These are phyloP conservation scores for Marasmius oreades DNA, from an alignment of 1,284 basidiomycete genomes.

Conservation along the genomic window DNA sequence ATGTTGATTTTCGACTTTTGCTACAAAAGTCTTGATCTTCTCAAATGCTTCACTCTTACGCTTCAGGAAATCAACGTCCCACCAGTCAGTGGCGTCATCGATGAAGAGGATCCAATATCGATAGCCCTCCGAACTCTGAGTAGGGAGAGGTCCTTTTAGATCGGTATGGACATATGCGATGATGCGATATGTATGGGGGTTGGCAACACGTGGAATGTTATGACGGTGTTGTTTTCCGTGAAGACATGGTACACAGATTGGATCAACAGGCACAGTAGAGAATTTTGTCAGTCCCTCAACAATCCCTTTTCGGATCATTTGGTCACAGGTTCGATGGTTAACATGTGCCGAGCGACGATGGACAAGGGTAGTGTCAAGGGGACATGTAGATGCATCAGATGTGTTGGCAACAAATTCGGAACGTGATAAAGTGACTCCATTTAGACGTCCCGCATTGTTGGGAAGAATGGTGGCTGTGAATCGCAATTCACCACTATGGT, in stretches of 20 bases:
- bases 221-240: slow-evolving; percentile 25
- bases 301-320: slow-evolving; percentile 1
- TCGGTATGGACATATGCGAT: slow-evolving; percentile 33
- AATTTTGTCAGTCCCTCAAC: slow-evolving; percentile 4
- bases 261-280: slow-evolving; percentile 11
- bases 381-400: slow-evolving; percentile 6
- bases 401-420: neutral
- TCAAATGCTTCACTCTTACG: slow-evolving; percentile 29
- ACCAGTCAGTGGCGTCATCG: slow-evolving; percentile 25
- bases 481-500: slow-evolving; percentile 8
- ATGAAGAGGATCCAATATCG: slow-evolving; percentile 33
- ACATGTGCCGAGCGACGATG: slow-evolving; percentile 25
- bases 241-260: slow-evolving; percentile 28
- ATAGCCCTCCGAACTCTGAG: slow-evolving; percentile 22
- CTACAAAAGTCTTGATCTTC: slow-evolving; percentile 28
- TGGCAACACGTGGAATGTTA: slow-evolving; percentile 15
- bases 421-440: neutral
- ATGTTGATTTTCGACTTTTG: slow-evolving; percentile 24
- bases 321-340: neutral
- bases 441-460: slow-evolving; percentile 12
- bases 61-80: slow-evolving; percentile 23
- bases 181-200: slow-evolving; percentile 2
- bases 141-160: slow-evolving; percentile 28
- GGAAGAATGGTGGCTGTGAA: slow-evolving; percentile 12
- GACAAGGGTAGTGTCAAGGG: slow-evolving; percentile 21